Evolutionary conservation across 2,329 filamentous ascomycete genomes (phyloP).

Genomic region (Xylariomycetidae sp.): DNA sequence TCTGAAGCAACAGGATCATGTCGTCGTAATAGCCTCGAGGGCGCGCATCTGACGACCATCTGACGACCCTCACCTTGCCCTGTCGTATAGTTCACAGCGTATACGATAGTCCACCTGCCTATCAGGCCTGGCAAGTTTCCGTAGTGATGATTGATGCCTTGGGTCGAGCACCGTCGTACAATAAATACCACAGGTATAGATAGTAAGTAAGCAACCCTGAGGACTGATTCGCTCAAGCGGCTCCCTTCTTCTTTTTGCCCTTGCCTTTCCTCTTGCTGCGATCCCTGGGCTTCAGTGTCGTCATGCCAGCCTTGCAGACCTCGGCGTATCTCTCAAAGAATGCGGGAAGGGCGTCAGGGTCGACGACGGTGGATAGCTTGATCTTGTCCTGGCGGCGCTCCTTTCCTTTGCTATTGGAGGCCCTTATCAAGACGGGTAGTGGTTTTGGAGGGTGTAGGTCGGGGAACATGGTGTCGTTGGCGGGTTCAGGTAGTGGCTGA

Average conservation of each 20-base stretch:
- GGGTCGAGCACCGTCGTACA: too few relatives aligned
- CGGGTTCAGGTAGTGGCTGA: slow-evolving; percentile 37
- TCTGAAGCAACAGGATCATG: too few relatives aligned
- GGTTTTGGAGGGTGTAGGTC: slow-evolving; percentile 56
- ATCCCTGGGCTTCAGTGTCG: slow-evolving; percentile 85
- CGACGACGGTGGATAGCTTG: slow-evolving; percentile 80
- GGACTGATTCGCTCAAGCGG: too few relatives aligned
- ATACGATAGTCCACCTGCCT: too few relatives aligned
- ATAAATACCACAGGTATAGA: too few relatives aligned
- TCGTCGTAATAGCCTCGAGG: too few relatives aligned
- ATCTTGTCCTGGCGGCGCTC: slow-evolving; percentile 53
- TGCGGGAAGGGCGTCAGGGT: slow-evolving; percentile 66
- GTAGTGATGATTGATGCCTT: too few relatives aligned
- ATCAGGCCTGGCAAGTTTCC: too few relatives aligned
- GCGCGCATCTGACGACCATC: too few relatives aligned
- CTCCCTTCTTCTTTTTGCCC: slow-evolving; percentile 67
- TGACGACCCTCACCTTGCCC: too few relatives aligned
- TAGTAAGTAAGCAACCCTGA: too few relatives aligned
- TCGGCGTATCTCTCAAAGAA: slow-evolving; percentile 89
- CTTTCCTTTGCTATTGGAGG: slow-evolving; percentile 72
- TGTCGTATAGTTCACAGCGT: too few relatives aligned
- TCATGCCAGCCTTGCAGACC: slow-evolving; percentile 85
- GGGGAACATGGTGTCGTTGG: slow-evolving; percentile 48
- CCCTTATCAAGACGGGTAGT: slow-evolving; percentile 74
- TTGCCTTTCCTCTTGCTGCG: slow-evolving; percentile 80